Conservation (phyloP, 139 green algal genomes). For the Auxenochlorella pyrenoidosa region DNA sequence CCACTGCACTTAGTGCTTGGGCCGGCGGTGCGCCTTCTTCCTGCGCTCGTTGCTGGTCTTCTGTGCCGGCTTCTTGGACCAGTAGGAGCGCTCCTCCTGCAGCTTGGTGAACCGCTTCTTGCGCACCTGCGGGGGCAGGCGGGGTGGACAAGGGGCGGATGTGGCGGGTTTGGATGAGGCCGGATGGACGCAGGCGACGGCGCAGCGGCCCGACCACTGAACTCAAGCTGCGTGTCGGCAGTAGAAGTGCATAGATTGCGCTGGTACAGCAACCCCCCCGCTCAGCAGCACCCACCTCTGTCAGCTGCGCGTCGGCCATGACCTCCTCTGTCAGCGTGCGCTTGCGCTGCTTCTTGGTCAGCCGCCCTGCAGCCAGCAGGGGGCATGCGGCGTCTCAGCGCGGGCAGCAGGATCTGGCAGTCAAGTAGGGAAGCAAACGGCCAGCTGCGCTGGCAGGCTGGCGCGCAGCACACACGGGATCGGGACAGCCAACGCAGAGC, state of each 20-base stretch:
- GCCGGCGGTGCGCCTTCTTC: slow-evolving; percentile 44
- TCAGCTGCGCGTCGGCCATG: slow-evolving; percentile 71
- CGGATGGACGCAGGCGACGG: too few relatives aligned
- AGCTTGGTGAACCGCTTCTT: slow-evolving; percentile 66
- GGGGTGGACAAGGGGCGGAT: too few relatives aligned
- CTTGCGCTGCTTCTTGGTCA: slow-evolving; percentile 81
- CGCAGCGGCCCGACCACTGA: neutral
- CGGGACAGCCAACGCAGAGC: too few relatives aligned
- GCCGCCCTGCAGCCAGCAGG: slow-evolving; percentile 53
- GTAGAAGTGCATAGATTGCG: neutral
- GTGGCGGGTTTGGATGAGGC: neutral
- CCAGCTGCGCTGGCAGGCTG: too few relatives aligned
- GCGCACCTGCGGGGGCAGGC: slow-evolving; percentile 35
- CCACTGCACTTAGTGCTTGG: slow-evolving; percentile 51
- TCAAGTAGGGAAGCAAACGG: neutral
- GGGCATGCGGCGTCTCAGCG: neutral
- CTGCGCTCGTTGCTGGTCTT: slow-evolving; percentile 51
- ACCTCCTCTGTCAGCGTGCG: slow-evolving; percentile 68
- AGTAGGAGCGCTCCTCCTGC: slow-evolving; percentile 43
- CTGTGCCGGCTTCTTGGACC: slow-evolving; percentile 20
- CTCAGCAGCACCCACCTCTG: slow-evolving; percentile 1
- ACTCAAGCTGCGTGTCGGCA: neutral
- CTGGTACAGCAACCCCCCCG: neutral
- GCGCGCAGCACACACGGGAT: too few relatives aligned
- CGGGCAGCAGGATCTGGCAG: neutral